Base-by-base conservation (phyloP, 768 basidiomycete genomes). In the Termitomyces sp. region DNA sequence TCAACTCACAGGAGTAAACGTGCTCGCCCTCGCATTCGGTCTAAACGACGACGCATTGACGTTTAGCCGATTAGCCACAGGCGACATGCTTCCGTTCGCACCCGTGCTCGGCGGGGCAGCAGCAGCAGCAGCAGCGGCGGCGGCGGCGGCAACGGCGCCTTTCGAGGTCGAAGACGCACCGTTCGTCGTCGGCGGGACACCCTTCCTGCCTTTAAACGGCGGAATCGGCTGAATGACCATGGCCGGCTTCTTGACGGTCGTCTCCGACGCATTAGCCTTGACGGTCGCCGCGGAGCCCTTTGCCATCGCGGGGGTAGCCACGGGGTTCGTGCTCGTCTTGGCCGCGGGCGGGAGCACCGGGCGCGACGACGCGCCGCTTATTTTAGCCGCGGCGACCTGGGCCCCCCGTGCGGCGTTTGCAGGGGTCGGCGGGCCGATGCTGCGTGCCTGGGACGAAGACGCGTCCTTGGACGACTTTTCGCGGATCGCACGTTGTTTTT, bases 161-260 rank as follows among this genome's bases (percentile, higher is more conserved):
- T 56, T 67, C 48, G 30, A 2, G n/a, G 63, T 63, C 18, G 72
- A 54, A 6, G 71, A 60, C 10, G 69, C 62, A 24, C 67, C 67
- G 52, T 73, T 68, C 32, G 70, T 58, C 45, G 72, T 20, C 1
- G 73, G 63, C 47, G 24, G 62, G 42, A 70, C 71, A 45, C 69
- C 20, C 62, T 84, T 84, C 50, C 61, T 72, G 56, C 92, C 88
- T 67, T 85, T 88, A 80, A 94, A 98, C 10, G 96, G 88, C 12
- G 95, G 96, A 63, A 98, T 98, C 33, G 86, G 65, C 64, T 92
- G 90, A 58, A 98, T 95, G 66, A 82, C 75, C 92, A 96, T 95
- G 54, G 72, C 64, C 1, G 76, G 69, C 60, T 84, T 84, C 66
- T 78, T 77, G 32, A 13, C 13, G 0, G 74, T 61, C 18, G 79